Evolutionary conservation across 2,329 filamentous ascomycete genomes (phyloP), one percentile per base, ranked within the genome.

Genomic region (Phaeophleospora eucalypticola): DNA sequence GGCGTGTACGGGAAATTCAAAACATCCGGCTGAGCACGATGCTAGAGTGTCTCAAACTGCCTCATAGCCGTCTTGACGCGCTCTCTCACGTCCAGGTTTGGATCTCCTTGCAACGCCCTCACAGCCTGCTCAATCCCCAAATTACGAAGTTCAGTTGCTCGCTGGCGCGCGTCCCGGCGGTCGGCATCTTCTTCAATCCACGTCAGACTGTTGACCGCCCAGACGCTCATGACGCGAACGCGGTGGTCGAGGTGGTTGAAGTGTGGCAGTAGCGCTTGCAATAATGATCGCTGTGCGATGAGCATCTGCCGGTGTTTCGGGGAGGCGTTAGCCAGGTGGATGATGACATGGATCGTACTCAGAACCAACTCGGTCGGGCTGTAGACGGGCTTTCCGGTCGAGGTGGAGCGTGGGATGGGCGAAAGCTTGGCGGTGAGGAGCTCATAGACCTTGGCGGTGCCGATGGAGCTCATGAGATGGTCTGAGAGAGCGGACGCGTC

Each of bases 311-410:
- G 82, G 67, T 96, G 89, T 21, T 80, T 78, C 2, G 89, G 82
- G 10, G 83, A 75, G 54, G 88, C 88, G 8, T 90, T 91, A 15
- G 89, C 89, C 58, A 97, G 82, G 69, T 97, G 89, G 12, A 93
- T 84, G 40, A 97, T 76, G 46, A 96, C 83, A 64, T 83, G 93
- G 20, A 89, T 81, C 9, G 91, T 85, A 2, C 87, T 79, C 58
- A 81, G 79, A 42, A 96, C 78, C 52, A 96, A 86, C 66, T 88
- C 86, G 18, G 62, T 54, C 50, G 66, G 51, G 54, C 66, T 67
- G 54, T 68, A 69, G 33, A 64, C 48, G 29, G 45, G 53, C 24
- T 53, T 80, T 77, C 49, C 59, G 35, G 46, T 46, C 20, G 42
- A 44, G 18, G 41, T 35, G 33, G 36, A 45, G 42, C 45, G 53